Conservation (phyloP, 108 stramenopile genomes). For the Fragilaria crotonensis region DNA sequence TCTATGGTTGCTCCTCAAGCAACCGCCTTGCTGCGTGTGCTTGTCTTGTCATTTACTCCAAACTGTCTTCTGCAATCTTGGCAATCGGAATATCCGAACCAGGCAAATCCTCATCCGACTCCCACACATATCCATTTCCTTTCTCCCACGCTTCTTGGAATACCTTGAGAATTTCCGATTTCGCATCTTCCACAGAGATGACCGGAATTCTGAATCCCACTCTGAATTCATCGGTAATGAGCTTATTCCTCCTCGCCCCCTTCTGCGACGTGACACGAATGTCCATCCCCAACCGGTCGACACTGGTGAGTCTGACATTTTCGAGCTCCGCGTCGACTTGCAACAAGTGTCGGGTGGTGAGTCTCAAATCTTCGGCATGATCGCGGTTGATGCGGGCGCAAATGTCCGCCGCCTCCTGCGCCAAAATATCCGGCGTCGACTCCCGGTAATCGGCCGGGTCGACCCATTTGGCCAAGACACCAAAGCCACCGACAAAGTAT, state of each 20-base stretch:
- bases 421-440: slow-evolving; percentile 88
- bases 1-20: no score
- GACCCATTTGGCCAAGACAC: slow-evolving; percentile 92
- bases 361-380: slow-evolving; percentile 52
- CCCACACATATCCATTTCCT: slow-evolving; percentile 65
- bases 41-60: no score
- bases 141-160: slow-evolving; percentile 99
- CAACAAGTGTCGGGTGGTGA: slow-evolving; percentile 65
- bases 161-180: slow-evolving; percentile 92
- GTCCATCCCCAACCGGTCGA: slow-evolving; percentile 95
- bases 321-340: slow-evolving; percentile 43
- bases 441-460: slow-evolving; percentile 74
- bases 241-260: slow-evolving; percentile 69
- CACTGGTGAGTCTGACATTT: slow-evolving; percentile 72
- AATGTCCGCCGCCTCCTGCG: slow-evolving; percentile 84
- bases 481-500: slow-evolving; percentile 96
- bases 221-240: slow-evolving; percentile 91
- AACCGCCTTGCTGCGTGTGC: no score
- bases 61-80: slow-evolving; percentile 79
- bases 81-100: slow-evolving; percentile 66
- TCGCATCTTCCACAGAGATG: slow-evolving; percentile 94
- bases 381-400: slow-evolving; percentile 63
- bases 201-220: slow-evolving; percentile 90
- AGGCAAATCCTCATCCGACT: slow-evolving; percentile 44
- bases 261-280: slow-evolving; percentile 80